Evolutionary conservation across 768 basidiomycete genomes (phyloP), one percentile per base, ranked within the genome.

Genomic region (Kwoniella sp.): DNA sequence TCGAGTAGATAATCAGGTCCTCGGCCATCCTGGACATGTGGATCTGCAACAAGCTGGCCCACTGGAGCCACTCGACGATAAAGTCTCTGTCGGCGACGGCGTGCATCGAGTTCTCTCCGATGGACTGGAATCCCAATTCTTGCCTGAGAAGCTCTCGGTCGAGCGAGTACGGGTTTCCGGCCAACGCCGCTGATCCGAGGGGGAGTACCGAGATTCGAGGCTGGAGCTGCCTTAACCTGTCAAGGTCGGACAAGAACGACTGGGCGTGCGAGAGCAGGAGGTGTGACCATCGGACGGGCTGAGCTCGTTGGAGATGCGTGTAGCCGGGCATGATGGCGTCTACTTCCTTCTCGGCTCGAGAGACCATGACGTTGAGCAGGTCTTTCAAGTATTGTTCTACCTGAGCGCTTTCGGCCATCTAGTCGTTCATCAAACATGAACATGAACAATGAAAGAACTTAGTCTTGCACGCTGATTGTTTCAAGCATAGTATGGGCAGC

Each of bases 261-360:
- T 92, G 91, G 4, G 93, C 93, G 81, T 99, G 93, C 23, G 93
- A 95, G 59, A 98, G 86, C 51, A 99, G 85, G 58, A 96, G 86
- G 82, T 99, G 96, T 0, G 96, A 94, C 96, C 96, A 99, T 68
- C 96, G 88, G 77, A 99, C 95, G 37, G 96, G 96, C 85, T 97
- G 94, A 22, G 90, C 96, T 41, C 96, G 90, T 95, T 99, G 71
- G 41, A 99, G 85, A 83, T 99, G 96, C 0, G 96, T 99, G 81
- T 98, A 99, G 5, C 96, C 96, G 17, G 96, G 96, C 74, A 98
- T 85, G 51, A 98, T 82, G 58, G 89, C 86, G 66, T 93, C 90
- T 70, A 91, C 90, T 82, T 98, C 96, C 79, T 89, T 89, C 80
- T 96, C 92, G 3, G 96, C 94, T 47, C 95, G 86, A 73, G 92